A percentile compares a stretch with the other conserved stretches of the same genome.
Evolutionary conservation across 2,329 filamentous ascomycete species (phyloP).

Genomic region (Fusarium luffae): DNA sequence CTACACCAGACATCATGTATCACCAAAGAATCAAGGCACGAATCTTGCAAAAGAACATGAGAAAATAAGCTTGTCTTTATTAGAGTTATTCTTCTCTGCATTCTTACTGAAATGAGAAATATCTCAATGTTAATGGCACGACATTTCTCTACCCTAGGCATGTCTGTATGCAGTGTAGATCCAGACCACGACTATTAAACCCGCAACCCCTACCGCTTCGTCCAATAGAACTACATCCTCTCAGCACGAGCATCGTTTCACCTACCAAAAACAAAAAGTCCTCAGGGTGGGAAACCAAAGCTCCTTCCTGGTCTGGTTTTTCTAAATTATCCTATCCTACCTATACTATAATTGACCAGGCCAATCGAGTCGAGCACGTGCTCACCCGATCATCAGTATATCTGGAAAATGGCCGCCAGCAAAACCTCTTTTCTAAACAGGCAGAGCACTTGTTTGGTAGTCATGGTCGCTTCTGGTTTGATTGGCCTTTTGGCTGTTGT

Average conservation of each 20-base stretch:
- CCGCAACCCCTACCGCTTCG: constrained; percentile 1
- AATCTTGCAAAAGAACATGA: neutral
- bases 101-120: neutral
- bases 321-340: neutral
- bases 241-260: constrained; percentile 26
- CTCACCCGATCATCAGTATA: constrained; percentile 16
- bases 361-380: constrained; percentile 25
- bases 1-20: neutral
- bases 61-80: neutral
- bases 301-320: neutral
- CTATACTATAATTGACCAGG: constrained; percentile 9
- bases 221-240: constrained; percentile 35
- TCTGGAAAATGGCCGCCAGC: neutral
- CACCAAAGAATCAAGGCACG: neutral
- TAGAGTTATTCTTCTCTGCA: accelerated
- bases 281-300: constrained; percentile 22
- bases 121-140: neutral
- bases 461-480: constrained; percentile 39
- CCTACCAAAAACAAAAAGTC: constrained; percentile 1
- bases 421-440: constrained; percentile 1
- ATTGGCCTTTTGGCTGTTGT: constrained; percentile 37
- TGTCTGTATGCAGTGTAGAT: constrained; percentile 3
- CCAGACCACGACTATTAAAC: constrained; percentile 19
- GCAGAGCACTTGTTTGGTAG: constrained; percentile 15
- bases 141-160: neutral